Evolutionary conservation across 1,284 basidiomycete species (phyloP).

Genomic region (Tetrapyrgos nigripes): DNA sequence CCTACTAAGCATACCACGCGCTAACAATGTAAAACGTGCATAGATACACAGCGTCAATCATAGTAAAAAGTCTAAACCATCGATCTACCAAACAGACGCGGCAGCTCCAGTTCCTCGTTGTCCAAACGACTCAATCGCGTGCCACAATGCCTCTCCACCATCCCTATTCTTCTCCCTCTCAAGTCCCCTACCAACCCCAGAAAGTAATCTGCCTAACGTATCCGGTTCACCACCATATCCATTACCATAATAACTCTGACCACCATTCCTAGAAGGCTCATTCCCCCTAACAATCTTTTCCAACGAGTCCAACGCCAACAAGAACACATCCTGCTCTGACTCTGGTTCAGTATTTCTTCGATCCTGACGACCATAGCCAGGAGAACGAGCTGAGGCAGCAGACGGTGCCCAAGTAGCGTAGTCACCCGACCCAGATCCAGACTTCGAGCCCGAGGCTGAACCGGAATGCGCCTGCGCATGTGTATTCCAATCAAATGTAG

Average conservation of each 20-base stretch:
- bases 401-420: neutral
- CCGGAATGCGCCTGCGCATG: too few species aligned
- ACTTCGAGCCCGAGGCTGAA: too few species aligned
- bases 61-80: too few species aligned
- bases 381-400: too few species aligned
- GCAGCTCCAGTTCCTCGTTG: neutral
- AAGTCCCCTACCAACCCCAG: neutral
- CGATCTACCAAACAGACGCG: neutral
- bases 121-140: slow-evolving; percentile 9
- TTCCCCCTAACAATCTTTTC: slow-evolving; percentile 5
- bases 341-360: neutral
- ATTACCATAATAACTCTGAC: too few species aligned
- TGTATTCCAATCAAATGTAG: too few species aligned
- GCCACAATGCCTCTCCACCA: slow-evolving; percentile 11
- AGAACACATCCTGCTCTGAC: slow-evolving; percentile 1
- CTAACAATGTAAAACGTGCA: too few species aligned
- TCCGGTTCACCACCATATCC: neutral
- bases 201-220: neutral
- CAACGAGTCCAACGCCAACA: slow-evolving; percentile 7
- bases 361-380: slow-evolving; percentile 4
- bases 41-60: too few species aligned
- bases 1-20: too few species aligned
- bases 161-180: neutral
- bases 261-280: too few species aligned
- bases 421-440: neutral